A percentile compares a stretch with the other conserved stretches of the same genome.
Evolutionary conservation across 176 grass and related monocot genomes (phyloP).

Genomic region (Pontederia crassipes): DNA sequence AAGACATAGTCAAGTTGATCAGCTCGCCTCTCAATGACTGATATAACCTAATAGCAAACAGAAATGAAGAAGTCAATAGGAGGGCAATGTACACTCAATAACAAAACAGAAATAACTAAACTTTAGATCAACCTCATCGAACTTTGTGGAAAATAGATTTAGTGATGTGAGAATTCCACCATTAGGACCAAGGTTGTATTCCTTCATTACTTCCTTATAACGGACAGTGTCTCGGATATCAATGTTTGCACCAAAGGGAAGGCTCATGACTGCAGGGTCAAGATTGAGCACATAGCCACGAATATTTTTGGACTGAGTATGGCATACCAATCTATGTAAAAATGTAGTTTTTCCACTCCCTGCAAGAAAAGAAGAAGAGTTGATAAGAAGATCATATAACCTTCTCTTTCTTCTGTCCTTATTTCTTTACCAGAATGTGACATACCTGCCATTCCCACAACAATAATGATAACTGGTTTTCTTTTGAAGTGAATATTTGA

Average conservation of each 20-base stretch:
- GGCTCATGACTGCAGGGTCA: constrained; percentile 77
- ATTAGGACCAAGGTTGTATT: constrained; percentile 90
- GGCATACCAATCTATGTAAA: constrained; percentile 69
- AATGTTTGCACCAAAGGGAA: constrained; percentile 88
- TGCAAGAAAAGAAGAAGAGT: constrained; percentile 21
- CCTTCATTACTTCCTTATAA: constrained; percentile 98
- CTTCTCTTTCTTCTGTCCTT: background rate
- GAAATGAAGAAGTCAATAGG: background rate
- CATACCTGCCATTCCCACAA: constrained; percentile 84
- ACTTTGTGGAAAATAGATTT: constrained; percentile 84
- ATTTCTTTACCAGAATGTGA: background rate
- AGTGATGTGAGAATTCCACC: constrained; percentile 84
- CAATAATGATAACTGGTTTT: constrained; percentile 84
- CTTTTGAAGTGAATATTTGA: constrained; percentile 46
- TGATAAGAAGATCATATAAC: background rate
- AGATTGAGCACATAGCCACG: constrained; percentile 87
- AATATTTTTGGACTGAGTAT: constrained; percentile 44
- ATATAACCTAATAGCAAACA: constrained; percentile 53
- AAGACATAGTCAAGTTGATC: constrained; percentile 87
- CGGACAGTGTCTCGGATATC: constrained; percentile 82
- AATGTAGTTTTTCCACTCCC: constrained; percentile 91
- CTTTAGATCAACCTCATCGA: constrained; percentile 46
- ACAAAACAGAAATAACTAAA: background rate
- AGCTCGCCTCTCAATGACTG: constrained; percentile 73
- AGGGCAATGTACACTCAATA: background rate